Base-by-base conservation (phyloP, 192 early-diverging fungal genomes). In the Rhizophagus clarus region DNA sequence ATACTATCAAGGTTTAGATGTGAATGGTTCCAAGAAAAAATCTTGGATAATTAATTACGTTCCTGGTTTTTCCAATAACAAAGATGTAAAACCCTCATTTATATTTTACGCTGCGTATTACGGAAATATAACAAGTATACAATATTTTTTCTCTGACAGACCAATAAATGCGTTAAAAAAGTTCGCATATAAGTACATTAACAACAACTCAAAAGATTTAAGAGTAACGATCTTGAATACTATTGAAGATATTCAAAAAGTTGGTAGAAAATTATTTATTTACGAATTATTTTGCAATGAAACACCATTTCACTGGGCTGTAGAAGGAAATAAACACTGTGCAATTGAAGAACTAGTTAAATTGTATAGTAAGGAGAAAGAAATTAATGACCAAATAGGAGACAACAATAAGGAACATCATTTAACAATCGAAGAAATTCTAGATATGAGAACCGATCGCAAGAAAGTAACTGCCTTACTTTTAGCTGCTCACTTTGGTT, bases 11-110 rank as follows among this genome's bases (percentile, higher is more conserved):
- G 72, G 72, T 14, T 26, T 74, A 47, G 49, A 74, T 60, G 49
- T 74, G 4, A 34, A 74, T 60, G 72, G 72, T 9, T 60, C 47
- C 3, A 74, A 61, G 24, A 74, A 60, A 56, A 74, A 32, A 60
- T 56, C 42, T 28, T 74, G 72, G 72, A 60, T 74, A 3, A 8
- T 1, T 7, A 24, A 11, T 10, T 0, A 74, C 20, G 8, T 4
- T 26, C 31, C 51, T 29, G 9, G 3, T 56, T 20, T 34, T 60
- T 29, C n/a, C n/a, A n/a, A n/a, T 32, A 17, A 74, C 0, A 49
- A 74, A 14, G 8, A 28, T 28, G 45, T 74, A 5, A 12, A 28
- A 2, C 47, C 51, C 17, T 74, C 72, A 17, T 74, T 45, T n/a
- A n/a, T 74, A 28, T 29, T 29, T 60, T 14, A 29, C 10, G 72